Base-by-base conservation (phyloP, 805 yeast species). In the Candida lessepsii region DNA sequence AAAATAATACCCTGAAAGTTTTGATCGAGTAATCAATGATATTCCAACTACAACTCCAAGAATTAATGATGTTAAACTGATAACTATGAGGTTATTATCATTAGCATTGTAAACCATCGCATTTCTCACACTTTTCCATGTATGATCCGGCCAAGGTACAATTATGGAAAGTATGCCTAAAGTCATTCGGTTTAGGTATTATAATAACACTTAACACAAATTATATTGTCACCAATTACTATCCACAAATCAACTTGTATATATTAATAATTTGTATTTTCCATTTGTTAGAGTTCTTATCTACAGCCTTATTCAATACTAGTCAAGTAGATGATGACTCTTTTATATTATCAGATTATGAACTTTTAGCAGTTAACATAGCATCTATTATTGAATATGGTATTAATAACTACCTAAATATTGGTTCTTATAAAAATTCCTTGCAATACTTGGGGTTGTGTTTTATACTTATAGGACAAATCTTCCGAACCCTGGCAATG, bases 261-360 rank as follows among this genome's bases (percentile, higher is more conserved):
- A 42, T 83, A 8, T 57, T 71, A 9, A 57, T 75, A 1, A 56
- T 86, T 8, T 58, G 83, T 2, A 19, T 72, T 0, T 93, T 91
- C 63, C 98, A 93, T 58, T 76, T 86, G 50, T 57, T 86, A 15
- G 99, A 93, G 63, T 93, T 82, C 57, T 78, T 75, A 52, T 75
- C 80, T 28, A 93, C 99, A 0, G 89, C 96, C 0, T 63, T 67
- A 37, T 88, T 71, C 62, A 89, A 91, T 54, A 71, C 80, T 3
- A 58, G 68, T 3, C 80, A 81, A 52, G 83, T 83, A 1, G 80
- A 79, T 29, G 73, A 73, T 40, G 88, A 85, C 50, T 88, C 70
- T 24, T 66, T 66, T 41, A 60, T 66, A 9, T 42, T 66, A 31
- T 51, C 46, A 20, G 71, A 66, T 45, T 34, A 47, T 5, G 68